Percentiles rank a stretch among this genome's conserved stretches.
phyloP scores from a whole-genome alignment of 2,329 filamentous ascomycete genomes.

The Ophiostoma angusticollis region DNA sequence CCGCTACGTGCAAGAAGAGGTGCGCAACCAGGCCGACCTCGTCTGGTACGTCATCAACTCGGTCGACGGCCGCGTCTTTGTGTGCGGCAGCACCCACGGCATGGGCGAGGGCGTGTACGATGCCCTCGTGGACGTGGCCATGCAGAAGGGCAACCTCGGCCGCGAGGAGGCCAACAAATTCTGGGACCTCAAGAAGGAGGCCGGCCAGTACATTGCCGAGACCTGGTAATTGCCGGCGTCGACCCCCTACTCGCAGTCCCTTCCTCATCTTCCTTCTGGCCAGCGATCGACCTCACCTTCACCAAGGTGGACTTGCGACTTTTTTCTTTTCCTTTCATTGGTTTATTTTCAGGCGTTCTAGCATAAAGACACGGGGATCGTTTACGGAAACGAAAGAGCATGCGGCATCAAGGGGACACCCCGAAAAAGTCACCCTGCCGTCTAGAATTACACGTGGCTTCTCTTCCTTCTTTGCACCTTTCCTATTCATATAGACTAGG shows the following conservation, averaged over 20 bases:
- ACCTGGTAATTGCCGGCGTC: slow-evolving; percentile 47
- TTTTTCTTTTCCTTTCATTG: neutral
- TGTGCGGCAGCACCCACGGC: slow-evolving; percentile 86
- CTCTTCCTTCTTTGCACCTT: no score
- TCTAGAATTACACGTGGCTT: no score
- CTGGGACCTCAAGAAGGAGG: slow-evolving; percentile 84
- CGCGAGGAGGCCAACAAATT: slow-evolving; percentile 72
- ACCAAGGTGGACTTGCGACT: no score
- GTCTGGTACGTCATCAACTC: slow-evolving; percentile 97
- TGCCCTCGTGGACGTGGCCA: slow-evolving; percentile 78
- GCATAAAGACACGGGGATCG: no score
- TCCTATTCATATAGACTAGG: no score
- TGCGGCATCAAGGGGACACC: no score
- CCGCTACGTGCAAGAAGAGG: slow-evolving; percentile 93
- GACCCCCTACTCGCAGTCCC: no score
- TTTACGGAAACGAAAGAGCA: no score
- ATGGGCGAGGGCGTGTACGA: slow-evolving; percentile 96
- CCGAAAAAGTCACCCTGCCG: no score
- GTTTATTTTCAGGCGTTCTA: no score
- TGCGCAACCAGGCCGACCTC: slow-evolving; percentile 80
- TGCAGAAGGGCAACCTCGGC: slow-evolving; percentile 81
- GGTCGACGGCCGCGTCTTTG: slow-evolving; percentile 90
- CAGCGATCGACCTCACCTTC: no score
- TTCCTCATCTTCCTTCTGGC: neutral
- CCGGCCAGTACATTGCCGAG: slow-evolving; percentile 88